phyloP scores from a whole-genome alignment of 805 yeast genomes.

The Geotrichum ghanense region DNA sequence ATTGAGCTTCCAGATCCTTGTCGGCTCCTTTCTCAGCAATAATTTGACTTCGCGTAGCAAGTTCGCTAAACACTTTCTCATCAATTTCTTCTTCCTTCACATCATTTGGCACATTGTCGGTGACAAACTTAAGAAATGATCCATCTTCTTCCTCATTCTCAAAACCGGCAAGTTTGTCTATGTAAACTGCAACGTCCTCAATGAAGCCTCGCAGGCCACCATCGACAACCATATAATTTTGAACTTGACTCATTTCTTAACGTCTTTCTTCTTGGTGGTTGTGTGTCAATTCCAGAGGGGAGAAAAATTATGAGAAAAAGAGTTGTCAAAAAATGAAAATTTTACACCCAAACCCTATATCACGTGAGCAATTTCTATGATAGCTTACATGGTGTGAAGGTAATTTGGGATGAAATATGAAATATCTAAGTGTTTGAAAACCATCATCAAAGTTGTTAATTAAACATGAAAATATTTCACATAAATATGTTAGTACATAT shows the following conservation, averaged over 20 bases:
- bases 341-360: background rate
- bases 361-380: background rate
- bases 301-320: background rate
- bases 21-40: constrained; percentile 24
- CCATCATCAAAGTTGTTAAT: too few species aligned
- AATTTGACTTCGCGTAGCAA: constrained; percentile 1
- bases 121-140: constrained; percentile 17
- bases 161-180: constrained; percentile 24
- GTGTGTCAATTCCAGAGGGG: background rate
- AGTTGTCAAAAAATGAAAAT: background rate
- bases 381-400: too few species aligned
- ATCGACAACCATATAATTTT: constrained; percentile 27
- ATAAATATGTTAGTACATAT: too few species aligned
- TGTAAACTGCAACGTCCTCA: constrained; percentile 26
- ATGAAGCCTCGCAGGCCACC: constrained; percentile 27
- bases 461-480: too few species aligned
- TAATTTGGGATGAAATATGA: too few species aligned
- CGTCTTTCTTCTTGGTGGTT: background rate
- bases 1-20: constrained; percentile 28
- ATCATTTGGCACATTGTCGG: constrained; percentile 17
- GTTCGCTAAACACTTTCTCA: constrained; percentile 13
- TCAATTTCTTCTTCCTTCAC: constrained; percentile 22
- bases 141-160: constrained; percentile 15
- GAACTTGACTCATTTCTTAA: constrained; percentile 3
- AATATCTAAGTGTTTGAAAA: too few species aligned